phyloP scores from a whole-genome alignment of 2,329 filamentous ascomycete genomes.

The Epichloe festucae region DNA sequence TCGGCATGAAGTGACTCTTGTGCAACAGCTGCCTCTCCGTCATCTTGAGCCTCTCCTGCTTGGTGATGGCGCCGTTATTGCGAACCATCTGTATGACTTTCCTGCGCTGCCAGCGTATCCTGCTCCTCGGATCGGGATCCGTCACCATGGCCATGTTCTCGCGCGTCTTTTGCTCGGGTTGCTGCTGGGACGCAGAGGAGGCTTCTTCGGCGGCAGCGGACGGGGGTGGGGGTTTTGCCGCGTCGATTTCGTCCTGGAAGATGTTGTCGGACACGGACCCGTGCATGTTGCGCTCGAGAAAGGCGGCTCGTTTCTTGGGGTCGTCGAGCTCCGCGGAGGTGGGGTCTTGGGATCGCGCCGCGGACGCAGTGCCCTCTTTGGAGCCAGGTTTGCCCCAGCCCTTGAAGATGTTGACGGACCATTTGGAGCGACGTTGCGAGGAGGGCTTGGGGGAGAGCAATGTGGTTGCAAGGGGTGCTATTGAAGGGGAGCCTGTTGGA shows the following conservation, averaged over 20 bases:
- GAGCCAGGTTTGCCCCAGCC: slow-evolving; percentile 19
- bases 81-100: slow-evolving; percentile 69
- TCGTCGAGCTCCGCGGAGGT: slow-evolving; percentile 26
- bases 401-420: slow-evolving; percentile 28
- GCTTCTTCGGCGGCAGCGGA: slow-evolving; percentile 6
- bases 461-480: slow-evolving; percentile 8
- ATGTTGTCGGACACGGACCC: slow-evolving; percentile 42
- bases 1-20: slow-evolving; percentile 64
- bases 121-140: slow-evolving; percentile 61
- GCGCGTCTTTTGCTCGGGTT: slow-evolving; percentile 25
- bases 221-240: slow-evolving; percentile 18
- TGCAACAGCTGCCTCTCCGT: slow-evolving; percentile 40
- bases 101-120: slow-evolving; percentile 68
- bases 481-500: slow-evolving; percentile 6
- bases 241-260: slow-evolving; percentile 45
- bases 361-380: slow-evolving; percentile 18
- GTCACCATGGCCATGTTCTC: slow-evolving; percentile 48
- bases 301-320: slow-evolving; percentile 27
- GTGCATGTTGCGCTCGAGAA: slow-evolving; percentile 26
- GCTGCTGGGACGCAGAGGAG: slow-evolving; percentile 10
- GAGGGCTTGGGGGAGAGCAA: slow-evolving; percentile 8
- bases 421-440: slow-evolving; percentile 28
- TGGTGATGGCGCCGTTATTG: slow-evolving; percentile 39
- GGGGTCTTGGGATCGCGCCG: slow-evolving; percentile 13
- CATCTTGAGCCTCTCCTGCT: slow-evolving; percentile 53